Percentiles rank a stretch among this genome's conserved stretches.
phyloP scores from a whole-genome alignment of 225 moss, liverwort and hornwort genomes.

The Pleurozium schreberi region DNA sequence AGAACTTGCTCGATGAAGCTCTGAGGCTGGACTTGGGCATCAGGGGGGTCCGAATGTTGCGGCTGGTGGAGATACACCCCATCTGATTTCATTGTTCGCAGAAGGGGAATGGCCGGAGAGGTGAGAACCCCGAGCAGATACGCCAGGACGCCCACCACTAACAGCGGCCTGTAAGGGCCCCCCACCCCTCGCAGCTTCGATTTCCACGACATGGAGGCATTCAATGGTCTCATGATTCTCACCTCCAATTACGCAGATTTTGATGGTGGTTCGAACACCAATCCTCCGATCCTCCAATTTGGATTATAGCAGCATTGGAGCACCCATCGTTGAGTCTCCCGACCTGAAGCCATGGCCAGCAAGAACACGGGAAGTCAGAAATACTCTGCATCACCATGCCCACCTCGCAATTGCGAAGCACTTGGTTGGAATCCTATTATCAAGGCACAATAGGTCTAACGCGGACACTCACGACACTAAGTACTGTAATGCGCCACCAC shows the following conservation, averaged over 20 bases:
- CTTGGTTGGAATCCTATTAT: neutral
- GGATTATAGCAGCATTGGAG: neutral
- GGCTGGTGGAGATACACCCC: neutral
- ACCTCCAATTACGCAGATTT: neutral
- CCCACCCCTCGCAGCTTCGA: conserved; percentile 9
- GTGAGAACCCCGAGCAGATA: conserved; percentile 39
- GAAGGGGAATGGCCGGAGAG: conserved; percentile 12
- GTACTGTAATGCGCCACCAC: neutral
- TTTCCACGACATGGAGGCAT: conserved; percentile 10
- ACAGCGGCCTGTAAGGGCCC: conserved; percentile 1
- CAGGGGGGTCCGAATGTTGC: neutral
- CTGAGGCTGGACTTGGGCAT: neutral
- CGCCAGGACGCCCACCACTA: conserved; percentile 22
- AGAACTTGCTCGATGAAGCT: neutral
- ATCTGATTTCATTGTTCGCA: neutral
- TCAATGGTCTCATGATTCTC: neutral
- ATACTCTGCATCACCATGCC: neutral
- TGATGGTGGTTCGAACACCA: neutral
- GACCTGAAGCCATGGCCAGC: neutral
- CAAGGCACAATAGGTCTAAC: neutral
- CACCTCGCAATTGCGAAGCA: neutral
- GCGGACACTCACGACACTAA: neutral
- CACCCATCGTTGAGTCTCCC: neutral
- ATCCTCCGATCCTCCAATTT: neutral
- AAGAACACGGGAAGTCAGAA: neutral